A percentile compares a stretch with the other conserved stretches of the same genome.
Conservation (phyloP, 345 rosid genomes). For the Gossypium arboreum region DNA sequence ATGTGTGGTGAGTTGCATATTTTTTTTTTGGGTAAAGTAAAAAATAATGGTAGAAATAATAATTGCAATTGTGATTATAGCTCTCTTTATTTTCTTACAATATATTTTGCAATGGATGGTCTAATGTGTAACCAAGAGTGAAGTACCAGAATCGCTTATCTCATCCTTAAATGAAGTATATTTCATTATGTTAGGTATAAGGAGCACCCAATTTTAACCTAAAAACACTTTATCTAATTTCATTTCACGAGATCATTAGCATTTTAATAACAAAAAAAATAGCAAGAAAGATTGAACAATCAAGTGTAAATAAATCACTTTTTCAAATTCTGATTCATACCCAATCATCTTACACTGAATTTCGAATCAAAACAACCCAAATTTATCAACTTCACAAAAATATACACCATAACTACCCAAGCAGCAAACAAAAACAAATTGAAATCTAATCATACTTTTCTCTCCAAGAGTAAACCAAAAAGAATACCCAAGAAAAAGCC, state of each 20-base stretch:
- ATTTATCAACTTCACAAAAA: not conserved
- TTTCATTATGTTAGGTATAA: no score
- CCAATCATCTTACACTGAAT: slow-evolving; percentile 1
- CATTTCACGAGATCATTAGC: not conserved
- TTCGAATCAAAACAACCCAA: not conserved
- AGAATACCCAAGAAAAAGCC: slow-evolving; percentile 61
- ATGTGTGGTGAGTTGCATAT: no score
- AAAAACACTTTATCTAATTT: not conserved
- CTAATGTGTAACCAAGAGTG: no score
- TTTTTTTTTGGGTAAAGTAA: no score
- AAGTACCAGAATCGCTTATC: no score
- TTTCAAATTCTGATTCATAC: not conserved
- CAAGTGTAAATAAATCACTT: not conserved
- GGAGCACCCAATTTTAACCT: no score
- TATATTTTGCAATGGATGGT: no score
- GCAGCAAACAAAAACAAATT: not conserved
- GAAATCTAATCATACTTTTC: slow-evolving; percentile 57
- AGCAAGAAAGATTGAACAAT: not conserved
- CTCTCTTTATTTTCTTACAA: no score
- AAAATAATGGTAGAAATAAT: no score
- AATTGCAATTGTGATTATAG: no score
- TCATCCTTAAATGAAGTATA: no score
- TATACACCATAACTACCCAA: not conserved
- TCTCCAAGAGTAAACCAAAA: slow-evolving; percentile 63
- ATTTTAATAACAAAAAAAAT: not conserved